Base-by-base conservation (phyloP, 2,329 filamentous ascomycete genomes). In the Penicillium sp. region DNA sequence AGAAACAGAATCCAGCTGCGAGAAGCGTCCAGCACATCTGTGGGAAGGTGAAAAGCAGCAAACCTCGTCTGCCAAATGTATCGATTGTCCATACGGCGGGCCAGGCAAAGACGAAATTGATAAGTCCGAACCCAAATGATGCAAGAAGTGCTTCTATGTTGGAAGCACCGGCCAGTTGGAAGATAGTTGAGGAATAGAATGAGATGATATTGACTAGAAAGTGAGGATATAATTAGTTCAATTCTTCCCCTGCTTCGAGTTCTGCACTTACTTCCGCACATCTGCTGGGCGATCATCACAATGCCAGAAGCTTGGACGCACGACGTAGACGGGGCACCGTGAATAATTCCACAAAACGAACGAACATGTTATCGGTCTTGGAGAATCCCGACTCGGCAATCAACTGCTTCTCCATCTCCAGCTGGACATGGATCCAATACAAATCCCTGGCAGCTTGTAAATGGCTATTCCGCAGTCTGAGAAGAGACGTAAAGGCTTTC, bases 391-490 rank as follows among this genome's bases (percentile, higher is more conserved):
- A 56, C 6, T 53, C 50, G 2, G 48, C 17, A 7, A 64, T 41
- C 25, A 61, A 35, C 17, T 56, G 49, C n/a, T 63, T 61, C 36
- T 73, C 73, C 28, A 68, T 63, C n/a, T 68, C 58, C 33, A 76
- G 51, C 56, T 68, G 68, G 3, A 49, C 46, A 25, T 64, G 58
- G 16, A 64, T 61, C 31, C 40, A 30, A 56, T 71, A 75, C 9
- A 74, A 57, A 58, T 76, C 65, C 5, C 69, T 64, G 3, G 73
- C 73, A 16, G 73, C 71, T 44, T 70, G 67, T 1, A 75, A 46
- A 16, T 69, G 66, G 1, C 64, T 69, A 19, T 69, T 71, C 12
- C 74, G 68, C 1, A 77, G 67, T 30, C 65, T 67, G 3, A 69
- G 60, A 5, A 77, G 67, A 9, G 72, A 70, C 11, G 57, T 50